phyloP scores from a whole-genome alignment of 352 stramenopile genomes.

The Phytophthora aleatoria region DNA sequence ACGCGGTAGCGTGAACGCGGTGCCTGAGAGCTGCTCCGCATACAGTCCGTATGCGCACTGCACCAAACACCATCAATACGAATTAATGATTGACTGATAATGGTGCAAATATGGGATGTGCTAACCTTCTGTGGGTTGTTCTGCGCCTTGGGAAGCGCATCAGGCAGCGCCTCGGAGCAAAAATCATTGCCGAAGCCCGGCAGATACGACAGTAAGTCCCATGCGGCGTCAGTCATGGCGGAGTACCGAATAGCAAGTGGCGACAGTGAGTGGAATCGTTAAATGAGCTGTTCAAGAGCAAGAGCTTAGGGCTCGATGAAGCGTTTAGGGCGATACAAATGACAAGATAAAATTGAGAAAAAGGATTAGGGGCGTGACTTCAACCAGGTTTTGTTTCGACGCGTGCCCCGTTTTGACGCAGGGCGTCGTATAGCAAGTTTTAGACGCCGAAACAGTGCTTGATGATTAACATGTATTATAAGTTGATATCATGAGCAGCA shows the following conservation, averaged over 20 bases:
- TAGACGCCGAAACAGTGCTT: not conserved
- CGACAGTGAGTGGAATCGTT: slow-evolving; percentile 3
- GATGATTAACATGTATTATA: not conserved
- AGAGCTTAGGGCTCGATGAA: not conserved
- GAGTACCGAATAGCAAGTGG: not conserved
- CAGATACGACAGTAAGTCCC: slow-evolving; percentile 85
- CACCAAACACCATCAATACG: not conserved
- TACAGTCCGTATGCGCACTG: slow-evolving; percentile 93
- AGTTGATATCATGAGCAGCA: no score
- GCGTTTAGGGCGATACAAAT: slow-evolving; percentile 4
- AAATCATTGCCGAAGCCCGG: slow-evolving; percentile 95
- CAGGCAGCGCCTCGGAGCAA: slow-evolving; percentile 90
- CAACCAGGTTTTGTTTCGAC: slow-evolving; percentile 20
- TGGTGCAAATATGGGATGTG: not conserved
- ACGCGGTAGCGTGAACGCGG: slow-evolving; percentile 95
- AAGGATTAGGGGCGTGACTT: slow-evolving; percentile 7
- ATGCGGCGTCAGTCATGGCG: slow-evolving; percentile 33
- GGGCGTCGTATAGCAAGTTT: slow-evolving; percentile 4
- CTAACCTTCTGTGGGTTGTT: slow-evolving; percentile 93
- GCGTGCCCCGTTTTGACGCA: slow-evolving; percentile 4
- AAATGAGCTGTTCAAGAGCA: slow-evolving; percentile 21
- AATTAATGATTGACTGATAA: not conserved
- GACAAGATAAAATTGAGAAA: not conserved
- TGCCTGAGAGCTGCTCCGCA: slow-evolving; percentile 96
- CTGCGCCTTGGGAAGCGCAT: slow-evolving; percentile 90